Evolutionary conservation across 1,284 basidiomycete species (phyloP).

Genomic region (Pseudomicrostroma phylloplanum): DNA sequence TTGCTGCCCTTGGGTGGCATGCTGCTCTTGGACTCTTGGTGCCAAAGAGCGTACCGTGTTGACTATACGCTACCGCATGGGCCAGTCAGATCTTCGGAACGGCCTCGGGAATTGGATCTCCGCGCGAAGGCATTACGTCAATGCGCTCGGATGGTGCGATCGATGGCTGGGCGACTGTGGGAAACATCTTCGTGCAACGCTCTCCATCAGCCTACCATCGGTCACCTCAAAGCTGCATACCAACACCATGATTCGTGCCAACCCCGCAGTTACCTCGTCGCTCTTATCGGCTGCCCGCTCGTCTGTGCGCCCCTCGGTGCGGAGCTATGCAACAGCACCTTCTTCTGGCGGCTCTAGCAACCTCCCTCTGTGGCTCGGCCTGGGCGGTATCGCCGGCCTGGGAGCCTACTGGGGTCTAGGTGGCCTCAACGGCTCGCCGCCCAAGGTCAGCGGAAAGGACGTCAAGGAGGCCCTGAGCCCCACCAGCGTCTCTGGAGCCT

Average conservation of each 20-base stretch:
- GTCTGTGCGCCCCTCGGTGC: neutral
- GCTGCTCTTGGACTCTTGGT: too few species aligned
- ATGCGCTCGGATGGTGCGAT: too few species aligned
- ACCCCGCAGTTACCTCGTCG: neutral
- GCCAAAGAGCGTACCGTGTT: too few species aligned
- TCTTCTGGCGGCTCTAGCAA: constrained; percentile 21
- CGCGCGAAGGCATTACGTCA: too few species aligned
- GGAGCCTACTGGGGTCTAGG: constrained; percentile 43
- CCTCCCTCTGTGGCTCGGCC: constrained; percentile 35
- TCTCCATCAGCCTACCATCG: too few species aligned
- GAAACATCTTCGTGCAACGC: too few species aligned
- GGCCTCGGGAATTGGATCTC: too few species aligned
- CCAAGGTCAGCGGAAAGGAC: neutral
- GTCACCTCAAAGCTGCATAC: too few species aligned
- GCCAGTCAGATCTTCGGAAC: too few species aligned
- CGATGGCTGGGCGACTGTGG: too few species aligned
- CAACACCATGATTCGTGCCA: neutral
- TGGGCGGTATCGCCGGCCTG: constrained; percentile 45
- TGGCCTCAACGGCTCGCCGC: constrained; percentile 31
- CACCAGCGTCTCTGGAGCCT: constrained; percentile 20
- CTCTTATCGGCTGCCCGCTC: neutral
- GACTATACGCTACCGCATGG: too few species aligned
- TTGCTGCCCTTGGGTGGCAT: neutral
- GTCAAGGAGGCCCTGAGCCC: constrained; percentile 3
- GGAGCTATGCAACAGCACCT: neutral